phyloP scores from a whole-genome alignment of 192 early-diverging fungal genomes.

The Coemansia sp. region DNA sequence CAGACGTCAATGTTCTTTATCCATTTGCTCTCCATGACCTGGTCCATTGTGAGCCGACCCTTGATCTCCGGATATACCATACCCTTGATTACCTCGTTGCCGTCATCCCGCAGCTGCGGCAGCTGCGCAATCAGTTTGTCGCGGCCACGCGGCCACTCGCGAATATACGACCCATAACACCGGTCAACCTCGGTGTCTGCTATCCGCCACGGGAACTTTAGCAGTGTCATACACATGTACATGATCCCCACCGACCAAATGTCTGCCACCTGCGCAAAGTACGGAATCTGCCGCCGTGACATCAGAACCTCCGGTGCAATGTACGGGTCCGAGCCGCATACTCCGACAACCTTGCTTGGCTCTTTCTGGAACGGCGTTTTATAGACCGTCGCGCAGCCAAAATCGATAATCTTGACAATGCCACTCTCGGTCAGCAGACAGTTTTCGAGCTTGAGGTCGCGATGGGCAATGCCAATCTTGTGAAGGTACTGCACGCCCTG shows the following conservation, averaged over 20 bases:
- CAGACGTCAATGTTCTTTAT: conserved; percentile 66
- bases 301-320: conserved; percentile 87
- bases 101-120: conserved; percentile 58
- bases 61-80: conserved; percentile 64
- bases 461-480: conserved; percentile 86
- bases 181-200: conserved; percentile 59
- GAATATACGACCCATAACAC: conserved; percentile 59
- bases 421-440: conserved; percentile 71
- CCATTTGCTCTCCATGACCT: conserved; percentile 75
- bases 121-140: conserved; percentile 57
- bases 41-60: conserved; percentile 62
- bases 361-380: conserved; percentile 75
- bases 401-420: conserved; percentile 92
- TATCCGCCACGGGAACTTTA: conserved; percentile 68
- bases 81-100: conserved; percentile 59
- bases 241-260: conserved; percentile 91
- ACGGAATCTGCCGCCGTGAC: conserved; percentile 58
- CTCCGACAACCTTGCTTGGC: conserved; percentile 65
- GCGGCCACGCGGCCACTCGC: conserved; percentile 55
- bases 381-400: conserved; percentile 89
- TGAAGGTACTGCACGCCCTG: conserved; percentile 86
- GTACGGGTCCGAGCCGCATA: conserved; percentile 90
- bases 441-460: conserved; percentile 92
- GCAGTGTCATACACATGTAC: conserved; percentile 71
- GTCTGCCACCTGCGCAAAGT: conserved; percentile 82